Conservation (phyloP, 805 yeast genomes). For the Candida glaebosa region DNA sequence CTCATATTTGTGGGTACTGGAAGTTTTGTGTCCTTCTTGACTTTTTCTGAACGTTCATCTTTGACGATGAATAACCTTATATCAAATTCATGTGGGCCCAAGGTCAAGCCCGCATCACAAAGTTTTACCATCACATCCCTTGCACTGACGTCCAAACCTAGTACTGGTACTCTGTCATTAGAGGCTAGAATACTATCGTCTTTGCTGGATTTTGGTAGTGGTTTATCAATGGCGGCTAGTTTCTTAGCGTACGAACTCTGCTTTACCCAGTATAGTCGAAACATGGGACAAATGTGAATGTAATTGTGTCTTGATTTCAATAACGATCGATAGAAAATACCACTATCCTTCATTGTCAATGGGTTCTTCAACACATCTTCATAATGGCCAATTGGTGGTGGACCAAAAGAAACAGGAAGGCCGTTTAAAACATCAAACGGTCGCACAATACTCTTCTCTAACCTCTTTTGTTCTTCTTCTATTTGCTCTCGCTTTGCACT, state of each 20-base stretch:
- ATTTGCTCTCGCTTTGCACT: conserved; percentile 39
- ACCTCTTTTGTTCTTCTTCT: conserved; percentile 36
- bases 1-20: neutral
- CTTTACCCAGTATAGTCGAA: conserved; percentile 77
- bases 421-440: conserved; percentile 68
- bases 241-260: conserved; percentile 55
- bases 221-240: conserved; percentile 35
- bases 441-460: conserved; percentile 37
- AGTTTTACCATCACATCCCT: conserved; percentile 87
- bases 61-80: conserved; percentile 77
- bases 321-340: conserved; percentile 66
- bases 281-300: conserved; percentile 64
- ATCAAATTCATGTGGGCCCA: conserved; percentile 84
- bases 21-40: conserved; percentile 20
- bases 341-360: conserved; percentile 67
- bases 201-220: conserved; percentile 24
- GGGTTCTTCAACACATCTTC: conserved; percentile 57
- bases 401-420: conserved; percentile 61
- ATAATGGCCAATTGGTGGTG: conserved; percentile 58
- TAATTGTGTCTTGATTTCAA: conserved; percentile 62
- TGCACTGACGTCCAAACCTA: conserved; percentile 46
- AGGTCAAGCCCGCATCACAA: conserved; percentile 65
- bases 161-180: conserved; percentile 29
- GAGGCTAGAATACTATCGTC: conserved; percentile 11
- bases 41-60: conserved; percentile 65